phyloP scores from a whole-genome alignment of 805 yeast genomes.

The Candida nitratophila region DNA sequence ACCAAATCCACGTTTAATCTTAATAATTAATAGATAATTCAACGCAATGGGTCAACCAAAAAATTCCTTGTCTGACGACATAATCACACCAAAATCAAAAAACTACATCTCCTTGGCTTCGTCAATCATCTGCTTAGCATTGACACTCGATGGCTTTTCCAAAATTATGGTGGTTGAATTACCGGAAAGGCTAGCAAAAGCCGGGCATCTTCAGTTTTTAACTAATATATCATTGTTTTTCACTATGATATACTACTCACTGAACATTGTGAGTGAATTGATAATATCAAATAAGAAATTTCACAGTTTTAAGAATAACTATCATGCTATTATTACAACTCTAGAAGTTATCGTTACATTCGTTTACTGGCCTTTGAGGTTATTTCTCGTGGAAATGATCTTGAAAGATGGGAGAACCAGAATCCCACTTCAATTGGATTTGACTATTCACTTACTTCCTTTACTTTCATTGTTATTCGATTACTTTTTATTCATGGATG shows the following conservation, averaged over 20 bases:
- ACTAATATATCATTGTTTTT: constrained; percentile 55
- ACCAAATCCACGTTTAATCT: too few species aligned
- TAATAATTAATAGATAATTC: too few species aligned
- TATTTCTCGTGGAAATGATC: constrained; percentile 45
- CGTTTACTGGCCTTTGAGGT: constrained; percentile 64
- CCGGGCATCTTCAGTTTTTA: constrained; percentile 67
- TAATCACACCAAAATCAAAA: neutral
- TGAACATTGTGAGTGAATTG: constrained; percentile 34
- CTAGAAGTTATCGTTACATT: constrained; percentile 54
- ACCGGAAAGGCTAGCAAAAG: constrained; percentile 44
- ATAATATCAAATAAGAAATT: constrained; percentile 12
- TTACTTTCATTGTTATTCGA: constrained; percentile 44
- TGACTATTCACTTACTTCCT: constrained; percentile 57
- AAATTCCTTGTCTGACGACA: neutral
- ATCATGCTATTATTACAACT: constrained; percentile 50
- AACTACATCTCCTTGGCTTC: constrained; percentile 9
- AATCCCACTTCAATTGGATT: constrained; percentile 45
- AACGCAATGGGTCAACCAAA: neutral
- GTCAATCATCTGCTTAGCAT: constrained; percentile 7
- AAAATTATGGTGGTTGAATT: constrained; percentile 22
- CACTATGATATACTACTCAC: constrained; percentile 35
- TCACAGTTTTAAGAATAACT: constrained; percentile 26
- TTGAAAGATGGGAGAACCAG: constrained; percentile 25
- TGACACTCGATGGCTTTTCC: constrained; percentile 9
- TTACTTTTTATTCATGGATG: constrained; percentile 45